Evolutionary conservation across 352 stramenopile species (phyloP), one percentile per base, ranked within the genome.

Genomic region (Globisporangium emineosum): DNA sequence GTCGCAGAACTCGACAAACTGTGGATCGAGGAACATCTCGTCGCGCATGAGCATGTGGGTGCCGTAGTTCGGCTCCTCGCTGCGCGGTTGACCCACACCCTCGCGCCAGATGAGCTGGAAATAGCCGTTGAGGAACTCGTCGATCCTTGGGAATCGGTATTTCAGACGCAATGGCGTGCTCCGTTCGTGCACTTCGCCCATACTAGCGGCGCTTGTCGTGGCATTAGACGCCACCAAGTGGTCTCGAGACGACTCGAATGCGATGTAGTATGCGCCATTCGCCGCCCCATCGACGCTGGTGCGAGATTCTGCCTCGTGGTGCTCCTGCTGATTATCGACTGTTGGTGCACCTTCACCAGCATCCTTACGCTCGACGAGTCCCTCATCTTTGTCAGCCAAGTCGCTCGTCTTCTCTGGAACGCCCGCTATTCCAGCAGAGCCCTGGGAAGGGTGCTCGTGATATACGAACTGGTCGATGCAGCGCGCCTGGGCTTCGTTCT

Each of bases 81-180:
- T 86, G 19, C 78, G 69, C 45, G 80, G 67, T 23, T 89, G 72
- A 25, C 73, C 68, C 40, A 68, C 56, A 13, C 67, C 66, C 8
- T 55, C 58, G 19, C 80, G 70, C 80, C 80, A 89, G n/a, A 89
- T 78, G 9, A 89, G 57, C 66, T 89, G 80, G 53, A 89, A 86
- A 70, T 89, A 89, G 19, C 80, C 80, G 52, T 81, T 65, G 10
- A 86, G 17, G 45, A 88, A 77, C 6, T 64, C 56, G 5, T 86
- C 78, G 2, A 63, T 30, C 15, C 70, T 65, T 3, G 80, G 80
- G 3, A 89, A 43, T 35, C 71, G 65, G 65, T 87, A 89, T 7
- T 69, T 77, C 9, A 89, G 64, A 6, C 75, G 75, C 27, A 89
- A 43, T 0, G 74, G 66, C 0, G 60, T 58, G 35, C 66, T 65